phyloP scores from a whole-genome alignment of 139 green algal species.

The Coccomyxa sp. region DNA sequence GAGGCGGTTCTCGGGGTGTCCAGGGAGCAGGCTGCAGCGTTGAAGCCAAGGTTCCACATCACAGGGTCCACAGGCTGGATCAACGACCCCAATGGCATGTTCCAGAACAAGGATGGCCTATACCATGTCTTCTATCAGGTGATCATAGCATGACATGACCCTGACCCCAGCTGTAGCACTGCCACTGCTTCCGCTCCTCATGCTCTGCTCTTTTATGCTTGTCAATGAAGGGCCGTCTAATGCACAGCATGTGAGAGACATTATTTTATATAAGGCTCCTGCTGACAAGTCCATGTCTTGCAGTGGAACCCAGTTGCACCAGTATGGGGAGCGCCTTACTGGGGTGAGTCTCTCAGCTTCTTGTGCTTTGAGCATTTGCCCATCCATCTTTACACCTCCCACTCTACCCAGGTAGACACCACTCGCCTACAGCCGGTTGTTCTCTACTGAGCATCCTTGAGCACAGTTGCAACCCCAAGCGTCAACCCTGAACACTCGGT shows the following conservation, averaged over 20 bases:
- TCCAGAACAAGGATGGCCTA: background rate
- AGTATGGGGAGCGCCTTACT: conserved; percentile 26
- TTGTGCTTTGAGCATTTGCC: no score
- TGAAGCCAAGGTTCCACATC: conserved; percentile 7
- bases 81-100: conserved; percentile 7
- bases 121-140: conserved; percentile 5
- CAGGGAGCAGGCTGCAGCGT: background rate
- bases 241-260: no score
- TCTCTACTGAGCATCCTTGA: no score
- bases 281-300: conserved; percentile 4
- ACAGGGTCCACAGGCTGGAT: background rate
- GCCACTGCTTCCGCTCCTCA: background rate
- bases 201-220: background rate
- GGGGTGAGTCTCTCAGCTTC: no score
- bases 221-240: background rate
- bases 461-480: no score
- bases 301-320: conserved; percentile 27
- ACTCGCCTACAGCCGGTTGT: no score
- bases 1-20: background rate
- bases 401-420: no score
- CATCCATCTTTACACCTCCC: no score
- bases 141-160: no score
- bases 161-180: no score
- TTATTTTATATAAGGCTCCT: no score
- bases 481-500: no score